Base-by-base conservation (phyloP, 805 yeast species). In the Geotrichum ghanense region DNA sequence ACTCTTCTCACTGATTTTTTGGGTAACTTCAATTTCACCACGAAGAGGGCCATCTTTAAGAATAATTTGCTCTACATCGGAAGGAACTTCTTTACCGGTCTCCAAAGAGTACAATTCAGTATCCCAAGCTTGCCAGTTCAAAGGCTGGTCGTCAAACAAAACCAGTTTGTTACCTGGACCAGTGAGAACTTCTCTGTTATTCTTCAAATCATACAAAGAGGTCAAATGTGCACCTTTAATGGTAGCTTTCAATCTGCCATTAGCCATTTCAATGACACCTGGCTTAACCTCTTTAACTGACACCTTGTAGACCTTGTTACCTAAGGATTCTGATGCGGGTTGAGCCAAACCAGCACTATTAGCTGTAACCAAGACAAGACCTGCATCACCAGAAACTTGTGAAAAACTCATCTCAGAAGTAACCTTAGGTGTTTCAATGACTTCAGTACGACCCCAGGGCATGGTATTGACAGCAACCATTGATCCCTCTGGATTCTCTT, bases 61-160 rank as follows among this genome's bases (percentile, higher is more conserved):
- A 27, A 64, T 64, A 16, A 68, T 65, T 0, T 71, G 53, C 0
- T 67, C 65, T 22, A 62, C 64, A 21, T 71, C 68, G 12, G 70
- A 62, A 25, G 57, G 56, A 22, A 81, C 62, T 52, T 78, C 76
- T 46, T 68, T 68, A 59, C 74, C 78, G 58, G 82, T 87, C 56
- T 82, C 86, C 48, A 86, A 73, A 0, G 95, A 84, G 60, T 77
- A 92, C 49, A 88, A 72, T 61, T 90, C 98, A 0, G 97, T 90
- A 61, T 90, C 98, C 98, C 98, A 90, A 1, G 97, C 97, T 41
- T 87, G 95, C 79, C 80, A 90, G 48, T 74, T 81, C 57, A 86
- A 69, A 7, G 98, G 98, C 51, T 86, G 83, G 61, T 92, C 98
- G 53, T 89, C 89, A 57, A 83, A 83, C 48, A 92, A 59, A 1